Conservation (phyloP, 1,284 basidiomycete genomes). For the Ustilago xerochloae region DNA sequence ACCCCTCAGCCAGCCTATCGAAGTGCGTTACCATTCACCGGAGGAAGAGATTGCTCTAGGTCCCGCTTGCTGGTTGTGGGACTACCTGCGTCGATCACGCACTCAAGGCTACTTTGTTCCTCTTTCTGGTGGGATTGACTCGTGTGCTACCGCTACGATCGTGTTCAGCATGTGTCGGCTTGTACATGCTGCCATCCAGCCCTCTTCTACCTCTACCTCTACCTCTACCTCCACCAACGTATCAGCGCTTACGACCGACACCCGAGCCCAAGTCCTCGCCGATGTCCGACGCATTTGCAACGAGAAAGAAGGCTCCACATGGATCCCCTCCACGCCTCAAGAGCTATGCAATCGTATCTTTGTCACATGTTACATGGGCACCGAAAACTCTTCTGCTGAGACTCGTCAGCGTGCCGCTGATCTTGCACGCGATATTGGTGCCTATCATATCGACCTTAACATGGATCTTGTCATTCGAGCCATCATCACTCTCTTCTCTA, state of each 20-base stretch:
- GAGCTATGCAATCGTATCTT: constrained; percentile 90
- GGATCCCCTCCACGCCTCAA: constrained; percentile 83
- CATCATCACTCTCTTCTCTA: constrained; percentile 82
- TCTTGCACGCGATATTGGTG: constrained; percentile 85
- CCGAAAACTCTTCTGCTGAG: constrained; percentile 89
- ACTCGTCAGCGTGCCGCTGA: constrained; percentile 87
- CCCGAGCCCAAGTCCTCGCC: constrained; percentile 85
- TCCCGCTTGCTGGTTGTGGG: constrained; percentile 99
- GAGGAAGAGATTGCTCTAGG: constrained; percentile 99
- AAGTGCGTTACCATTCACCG: constrained; percentile 83
- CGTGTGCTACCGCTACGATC: constrained; percentile 93
- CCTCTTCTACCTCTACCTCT: background rate
- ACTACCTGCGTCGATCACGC: constrained; percentile 91
- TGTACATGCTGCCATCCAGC: constrained; percentile 76
- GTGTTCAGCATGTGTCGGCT: constrained; percentile 95
- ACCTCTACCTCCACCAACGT: background rate
- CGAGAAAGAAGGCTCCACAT: constrained; percentile 81
- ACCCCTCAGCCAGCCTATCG: constrained; percentile 62
- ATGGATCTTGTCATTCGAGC: constrained; percentile 93
- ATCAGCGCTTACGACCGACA: constrained; percentile 29
- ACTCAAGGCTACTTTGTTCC: constrained; percentile 97
- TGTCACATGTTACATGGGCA: constrained; percentile 99
- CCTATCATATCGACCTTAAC: constrained; percentile 88
- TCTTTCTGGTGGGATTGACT: constrained; percentile 96
- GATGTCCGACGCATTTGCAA: constrained; percentile 91